Conservation (phyloP, 192 early-diverging fungal genomes). For the Entrophospora sp. region DNA sequence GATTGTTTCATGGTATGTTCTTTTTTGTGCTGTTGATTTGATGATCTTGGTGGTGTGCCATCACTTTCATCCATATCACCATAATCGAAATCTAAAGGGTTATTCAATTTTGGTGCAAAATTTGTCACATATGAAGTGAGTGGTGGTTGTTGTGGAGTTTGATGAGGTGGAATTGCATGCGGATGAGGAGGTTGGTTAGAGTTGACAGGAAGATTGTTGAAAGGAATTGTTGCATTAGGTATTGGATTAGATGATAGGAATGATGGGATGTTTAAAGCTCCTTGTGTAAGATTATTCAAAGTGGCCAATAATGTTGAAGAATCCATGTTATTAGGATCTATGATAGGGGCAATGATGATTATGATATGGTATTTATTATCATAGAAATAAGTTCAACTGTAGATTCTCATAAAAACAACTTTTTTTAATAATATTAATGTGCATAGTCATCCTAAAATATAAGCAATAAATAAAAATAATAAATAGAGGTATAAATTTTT, state of each 20-base stretch:
- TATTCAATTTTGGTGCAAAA: not conserved
- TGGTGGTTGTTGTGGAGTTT: not conserved
- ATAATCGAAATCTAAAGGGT: conserved; percentile 14
- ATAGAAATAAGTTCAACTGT: not conserved
- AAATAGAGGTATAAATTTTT: too few species aligned
- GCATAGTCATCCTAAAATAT: too few species aligned
- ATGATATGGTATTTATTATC: too few species aligned
- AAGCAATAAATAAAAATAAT: too few species aligned
- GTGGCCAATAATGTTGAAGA: conserved; percentile 14
- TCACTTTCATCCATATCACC: conserved; percentile 9
- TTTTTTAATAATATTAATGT: too few species aligned
- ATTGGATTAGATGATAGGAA: conserved; percentile 9
- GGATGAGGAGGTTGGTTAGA: not conserved
- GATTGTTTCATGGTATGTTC: too few species aligned
- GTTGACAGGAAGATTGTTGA: not conserved
- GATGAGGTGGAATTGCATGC: not conserved
- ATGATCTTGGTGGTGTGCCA: too few species aligned
- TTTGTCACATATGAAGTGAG: not conserved
- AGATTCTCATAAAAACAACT: too few species aligned
- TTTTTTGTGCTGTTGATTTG: not conserved
- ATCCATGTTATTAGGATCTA: not conserved
- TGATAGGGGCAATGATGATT: too few species aligned
- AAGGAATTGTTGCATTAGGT: conserved; percentile 7
- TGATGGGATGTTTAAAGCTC: conserved; percentile 16
- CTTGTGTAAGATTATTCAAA: conserved; percentile 17